Evolutionary conservation across 208 protist genomes (phyloP).

Genomic region (Trypanosomatidae sp.): DNA sequence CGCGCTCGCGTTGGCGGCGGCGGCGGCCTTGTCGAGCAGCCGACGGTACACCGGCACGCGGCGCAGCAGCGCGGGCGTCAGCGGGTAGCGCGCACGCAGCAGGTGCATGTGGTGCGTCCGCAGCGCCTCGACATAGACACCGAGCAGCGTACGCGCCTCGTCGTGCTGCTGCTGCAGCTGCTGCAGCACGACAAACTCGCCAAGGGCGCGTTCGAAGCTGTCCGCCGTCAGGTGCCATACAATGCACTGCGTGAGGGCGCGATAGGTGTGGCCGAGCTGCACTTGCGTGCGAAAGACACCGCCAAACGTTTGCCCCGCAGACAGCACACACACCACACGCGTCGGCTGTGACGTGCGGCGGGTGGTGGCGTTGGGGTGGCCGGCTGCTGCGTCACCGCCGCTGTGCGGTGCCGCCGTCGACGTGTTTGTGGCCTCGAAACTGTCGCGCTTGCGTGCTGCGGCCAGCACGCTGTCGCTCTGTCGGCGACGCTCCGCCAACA

Average conservation of each 20-base stretch:
- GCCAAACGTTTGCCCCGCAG: constrained; percentile 39
- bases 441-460: too few species aligned
- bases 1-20: constrained; percentile 6
- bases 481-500: too few species aligned
- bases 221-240: constrained; percentile 41
- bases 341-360: background rate
- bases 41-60: constrained; percentile 75
- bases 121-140: constrained; percentile 26
- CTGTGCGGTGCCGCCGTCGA: too few species aligned
- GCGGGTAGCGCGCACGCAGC: constrained; percentile 23
- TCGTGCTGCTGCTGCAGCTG: too few species aligned
- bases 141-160: constrained; percentile 40
- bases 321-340: too few species aligned
- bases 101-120: constrained; percentile 26
- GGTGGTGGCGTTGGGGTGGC: background rate
- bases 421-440: too few species aligned
- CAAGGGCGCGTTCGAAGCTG: constrained; percentile 59
- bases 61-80: constrained; percentile 21
- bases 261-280: constrained; percentile 42
- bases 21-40: constrained; percentile 9
- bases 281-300: constrained; percentile 56
- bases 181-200: too few species aligned
- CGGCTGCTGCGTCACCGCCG: background rate
- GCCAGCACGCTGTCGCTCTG: too few species aligned
- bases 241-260: constrained; percentile 61